Evolutionary conservation across 163 green algal genomes (phyloP), one percentile per base, ranked within the genome.

Genomic region (Scenedesmus sp.): DNA sequence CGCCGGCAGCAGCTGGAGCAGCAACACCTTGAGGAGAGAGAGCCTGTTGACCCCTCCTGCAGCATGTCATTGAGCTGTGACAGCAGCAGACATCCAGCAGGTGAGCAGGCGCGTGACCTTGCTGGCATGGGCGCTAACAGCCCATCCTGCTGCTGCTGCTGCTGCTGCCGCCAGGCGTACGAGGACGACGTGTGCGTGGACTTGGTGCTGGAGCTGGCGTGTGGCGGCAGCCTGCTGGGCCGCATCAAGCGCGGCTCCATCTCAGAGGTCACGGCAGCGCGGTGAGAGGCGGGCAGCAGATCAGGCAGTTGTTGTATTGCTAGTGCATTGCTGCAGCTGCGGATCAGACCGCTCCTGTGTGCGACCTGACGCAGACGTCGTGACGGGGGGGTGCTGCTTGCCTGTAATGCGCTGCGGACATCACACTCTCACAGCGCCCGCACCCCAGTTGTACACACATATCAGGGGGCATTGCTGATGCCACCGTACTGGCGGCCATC

Each of bases 151-250:
- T 82, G n/a, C 74, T 82, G 74, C 74, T 56, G 74, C 74, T 82
- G 74, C 26, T 15, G n/a, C 66, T 26, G 66, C 66, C 26, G 66
- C 3, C 66, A 76, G 66, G 86, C 86, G 13, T 90, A 83, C 54
- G 86, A 90, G 70, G 87, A 85, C n/a, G 73, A 91, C 13, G 87
- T 91, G 70, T 89, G 64, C 55, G 90, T 92, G 7, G 90, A 92
- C 90, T 56, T 92, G 67, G 90, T 92, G n/a, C 74, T 92, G 23
- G 90, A 92, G 83, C 70, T 92, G 54, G 83, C 82, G n/a, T 55
- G 62, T 74, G 90, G 90, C 1, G 90, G 90, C 67, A 92, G 67
- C 90, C 73, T 92, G n/a, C 82, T 60, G 90, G 34, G 59, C 18
- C 54, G 90, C 54, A 92, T 92, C 56, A 87, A 86, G 70, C 56